phyloP scores from a whole-genome alignment of 768 basidiomycete genomes.

The Lactarius psammicola region DNA sequence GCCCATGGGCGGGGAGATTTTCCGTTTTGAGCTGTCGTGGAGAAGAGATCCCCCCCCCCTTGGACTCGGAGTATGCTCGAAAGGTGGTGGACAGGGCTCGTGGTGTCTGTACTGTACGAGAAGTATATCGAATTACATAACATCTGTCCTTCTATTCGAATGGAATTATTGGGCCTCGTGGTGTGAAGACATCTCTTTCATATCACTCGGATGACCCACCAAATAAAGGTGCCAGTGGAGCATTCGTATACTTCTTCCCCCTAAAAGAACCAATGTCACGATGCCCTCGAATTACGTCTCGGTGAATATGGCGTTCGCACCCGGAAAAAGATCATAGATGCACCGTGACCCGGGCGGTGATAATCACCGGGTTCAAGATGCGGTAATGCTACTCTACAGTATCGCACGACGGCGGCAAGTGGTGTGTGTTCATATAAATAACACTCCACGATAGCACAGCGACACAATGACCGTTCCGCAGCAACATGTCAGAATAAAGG shows the following conservation, averaged over 20 bases:
- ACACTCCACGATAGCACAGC: not conserved
- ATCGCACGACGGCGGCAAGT: too few species aligned
- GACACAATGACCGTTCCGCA: not conserved
- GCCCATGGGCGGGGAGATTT: not conserved
- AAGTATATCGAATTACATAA: not conserved
- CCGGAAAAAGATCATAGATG: not conserved
- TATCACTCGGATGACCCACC: not conserved
- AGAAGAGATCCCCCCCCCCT: too few species aligned
- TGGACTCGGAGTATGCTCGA: not conserved
- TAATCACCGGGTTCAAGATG: not conserved
- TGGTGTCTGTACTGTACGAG: too few species aligned
- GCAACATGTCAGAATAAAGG: not conserved
- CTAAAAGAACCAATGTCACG: too few species aligned
- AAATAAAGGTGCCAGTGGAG: not conserved
- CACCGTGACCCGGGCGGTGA: not conserved
- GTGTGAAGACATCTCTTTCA: too few species aligned
- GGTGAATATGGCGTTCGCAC: not conserved
- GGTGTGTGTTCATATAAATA: too few species aligned
- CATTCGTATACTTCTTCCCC: not conserved
- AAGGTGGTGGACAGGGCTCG: not conserved
- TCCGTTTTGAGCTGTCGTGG: not conserved
- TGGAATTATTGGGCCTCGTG: too few species aligned
- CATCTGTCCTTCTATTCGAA: too few species aligned
- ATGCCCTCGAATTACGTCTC: not conserved
- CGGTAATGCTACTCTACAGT: too few species aligned